These are phyloP conservation scores for Colletotrichum zoysiae DNA, from an alignment of 2,329 filamentous ascomycete species.

Conservation along the genomic window DNA sequence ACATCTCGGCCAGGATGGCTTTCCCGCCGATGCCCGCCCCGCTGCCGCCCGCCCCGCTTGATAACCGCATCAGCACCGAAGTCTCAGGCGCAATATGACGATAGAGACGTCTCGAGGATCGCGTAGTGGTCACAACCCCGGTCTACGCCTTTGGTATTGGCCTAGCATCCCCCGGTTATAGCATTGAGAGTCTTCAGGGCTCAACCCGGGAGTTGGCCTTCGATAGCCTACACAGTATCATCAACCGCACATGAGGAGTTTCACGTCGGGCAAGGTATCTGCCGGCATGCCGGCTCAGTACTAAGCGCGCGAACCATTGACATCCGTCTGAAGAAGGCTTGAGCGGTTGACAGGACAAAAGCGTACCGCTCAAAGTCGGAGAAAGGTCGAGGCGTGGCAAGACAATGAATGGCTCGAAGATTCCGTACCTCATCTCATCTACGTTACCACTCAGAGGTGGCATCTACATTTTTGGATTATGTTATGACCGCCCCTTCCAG, in stretches of 20 bases:
- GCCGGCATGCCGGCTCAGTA: conserved; percentile 4
- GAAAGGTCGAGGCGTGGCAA: not conserved
- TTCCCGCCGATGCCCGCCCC: not conserved
- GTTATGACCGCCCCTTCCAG: conserved; percentile 1
- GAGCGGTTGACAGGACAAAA: not conserved
- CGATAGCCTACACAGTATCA: conserved; percentile 3
- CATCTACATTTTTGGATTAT: conserved; percentile 2
- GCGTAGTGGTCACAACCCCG: conserved; percentile 12
- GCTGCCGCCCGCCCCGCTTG: not conserved
- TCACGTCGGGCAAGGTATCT: conserved; percentile 28
- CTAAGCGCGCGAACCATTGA: conserved; percentile 28
- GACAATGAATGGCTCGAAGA: not conserved
- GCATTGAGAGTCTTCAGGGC: conserved; percentile 9
- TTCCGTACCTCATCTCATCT: not conserved
- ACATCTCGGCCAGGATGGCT: not conserved
- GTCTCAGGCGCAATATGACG: conserved; percentile 5
- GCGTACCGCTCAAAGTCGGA: not conserved
- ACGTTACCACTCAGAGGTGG: conserved; percentile 16
- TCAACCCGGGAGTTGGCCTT: conserved; percentile 26
- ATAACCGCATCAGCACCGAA: conserved; percentile 15
- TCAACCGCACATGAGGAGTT: conserved; percentile 32
- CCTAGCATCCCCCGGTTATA: conserved; percentile 25
- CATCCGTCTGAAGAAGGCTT: conserved; percentile 16
- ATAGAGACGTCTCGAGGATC: conserved; percentile 4
- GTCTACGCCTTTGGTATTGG: not conserved